A percentile compares a stretch with the other conserved stretches of the same genome.
phyloP scores from a whole-genome alignment of 163 green algal genomes.

The Chlamydomonas reinhardtii region DNA sequence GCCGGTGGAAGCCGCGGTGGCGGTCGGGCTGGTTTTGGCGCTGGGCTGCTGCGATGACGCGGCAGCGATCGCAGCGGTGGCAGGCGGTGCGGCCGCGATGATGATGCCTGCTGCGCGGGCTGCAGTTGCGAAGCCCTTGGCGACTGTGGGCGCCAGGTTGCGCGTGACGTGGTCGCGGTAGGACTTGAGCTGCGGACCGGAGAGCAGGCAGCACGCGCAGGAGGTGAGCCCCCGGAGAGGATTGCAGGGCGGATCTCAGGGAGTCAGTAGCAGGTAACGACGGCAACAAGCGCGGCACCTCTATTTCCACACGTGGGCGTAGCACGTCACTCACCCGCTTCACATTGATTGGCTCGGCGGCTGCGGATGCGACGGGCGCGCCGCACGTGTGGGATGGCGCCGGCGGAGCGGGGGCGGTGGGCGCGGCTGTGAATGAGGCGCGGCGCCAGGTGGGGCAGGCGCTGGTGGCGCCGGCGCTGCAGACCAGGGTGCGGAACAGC shows the following conservation, averaged over 20 bases:
- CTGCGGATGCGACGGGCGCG: too few species aligned
- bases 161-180: conserved; percentile 33
- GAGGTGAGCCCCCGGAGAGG: too few species aligned
- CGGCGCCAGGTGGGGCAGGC: too few species aligned
- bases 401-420: too few species aligned
- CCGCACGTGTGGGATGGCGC: too few species aligned
- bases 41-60: background rate
- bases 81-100: background rate
- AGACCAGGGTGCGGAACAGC: background rate
- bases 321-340: background rate
- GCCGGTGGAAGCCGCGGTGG: too few species aligned
- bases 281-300: background rate
- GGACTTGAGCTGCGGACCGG: background rate
- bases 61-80: too few species aligned
- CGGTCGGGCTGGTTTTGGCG: too few species aligned
- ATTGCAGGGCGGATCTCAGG: too few species aligned
- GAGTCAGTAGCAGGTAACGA: too few species aligned
- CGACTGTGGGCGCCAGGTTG: conserved; percentile 27
- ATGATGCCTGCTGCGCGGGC: background rate
- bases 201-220: background rate
- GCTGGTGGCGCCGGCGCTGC: too few species aligned
- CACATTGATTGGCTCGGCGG: background rate
- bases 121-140: background rate
- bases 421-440: background rate
- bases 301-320: background rate